phyloP scores from a whole-genome alignment of 108 stramenopile species.

The Pseudonitzschia multiseries region DNA sequence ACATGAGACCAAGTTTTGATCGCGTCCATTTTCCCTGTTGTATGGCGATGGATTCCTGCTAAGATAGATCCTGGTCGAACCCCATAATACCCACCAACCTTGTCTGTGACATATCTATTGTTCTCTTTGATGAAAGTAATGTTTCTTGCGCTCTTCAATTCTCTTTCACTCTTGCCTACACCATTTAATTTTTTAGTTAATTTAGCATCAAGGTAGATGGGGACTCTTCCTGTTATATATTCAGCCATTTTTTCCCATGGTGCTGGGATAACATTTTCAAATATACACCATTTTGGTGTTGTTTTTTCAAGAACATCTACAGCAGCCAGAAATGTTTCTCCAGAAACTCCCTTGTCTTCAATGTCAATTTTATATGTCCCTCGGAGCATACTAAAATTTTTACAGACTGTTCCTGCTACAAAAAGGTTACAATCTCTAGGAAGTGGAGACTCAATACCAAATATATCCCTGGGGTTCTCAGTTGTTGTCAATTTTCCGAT shows the following conservation, averaged over 20 bases:
- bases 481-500: conserved; percentile 61
- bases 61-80: conserved; percentile 56
- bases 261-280: conserved; percentile 73
- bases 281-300: conserved; percentile 58
- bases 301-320: conserved; percentile 52
- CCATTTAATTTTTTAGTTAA: conserved; percentile 42
- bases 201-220: conserved; percentile 25
- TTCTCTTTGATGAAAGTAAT: conserved; percentile 31
- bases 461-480: conserved; percentile 50
- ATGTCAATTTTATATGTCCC: conserved; percentile 60
- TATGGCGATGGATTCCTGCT: conserved; percentile 23
- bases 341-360: conserved; percentile 71
- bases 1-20: too few species aligned
- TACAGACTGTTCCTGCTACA: conserved; percentile 81
- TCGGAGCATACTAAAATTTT: conserved; percentile 69
- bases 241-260: conserved; percentile 78
- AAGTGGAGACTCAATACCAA: conserved; percentile 46
- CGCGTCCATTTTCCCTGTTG: too few species aligned
- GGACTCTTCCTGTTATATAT: conserved; percentile 68
- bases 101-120: conserved; percentile 38
- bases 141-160: conserved; percentile 34
- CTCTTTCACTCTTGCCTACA: conserved; percentile 27
- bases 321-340: conserved; percentile 79
- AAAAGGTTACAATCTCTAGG: conserved; percentile 56
- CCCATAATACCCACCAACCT: conserved; percentile 55